phyloP scores from a whole-genome alignment of 2,329 filamentous ascomycete species.

The Catunica adiposa region DNA sequence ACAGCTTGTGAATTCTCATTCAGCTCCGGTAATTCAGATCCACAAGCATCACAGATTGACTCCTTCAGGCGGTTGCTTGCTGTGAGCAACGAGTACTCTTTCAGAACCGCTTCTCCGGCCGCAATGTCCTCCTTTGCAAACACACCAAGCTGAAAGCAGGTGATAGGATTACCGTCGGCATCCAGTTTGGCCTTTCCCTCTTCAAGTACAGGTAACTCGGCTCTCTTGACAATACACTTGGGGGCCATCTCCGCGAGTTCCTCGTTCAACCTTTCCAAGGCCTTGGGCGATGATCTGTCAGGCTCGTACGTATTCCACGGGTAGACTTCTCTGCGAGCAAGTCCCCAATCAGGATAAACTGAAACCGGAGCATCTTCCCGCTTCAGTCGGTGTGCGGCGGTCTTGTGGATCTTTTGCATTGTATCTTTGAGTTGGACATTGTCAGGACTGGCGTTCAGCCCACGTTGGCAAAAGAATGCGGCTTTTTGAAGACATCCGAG shows the following conservation, averaged over 20 bases:
- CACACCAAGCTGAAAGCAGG: constrained; percentile 66
- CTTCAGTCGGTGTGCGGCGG: constrained; percentile 33
- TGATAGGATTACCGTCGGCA: constrained; percentile 33
- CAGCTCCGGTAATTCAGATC: constrained; percentile 38
- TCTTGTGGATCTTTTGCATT: constrained; percentile 35
- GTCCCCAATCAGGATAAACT: constrained; percentile 50
- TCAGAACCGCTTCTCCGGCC: constrained; percentile 59
- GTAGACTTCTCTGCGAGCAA: constrained; percentile 54
- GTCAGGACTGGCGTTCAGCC: constrained; percentile 35
- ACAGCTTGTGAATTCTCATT: constrained; percentile 20
- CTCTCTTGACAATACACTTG: constrained; percentile 63
- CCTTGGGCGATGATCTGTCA: constrained; percentile 52
- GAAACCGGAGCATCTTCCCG: constrained; percentile 30
- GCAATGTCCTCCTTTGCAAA: constrained; percentile 72
- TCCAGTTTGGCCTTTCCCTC: constrained; percentile 33
- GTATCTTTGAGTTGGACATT: constrained; percentile 40
- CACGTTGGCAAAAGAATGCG: constrained; percentile 46
- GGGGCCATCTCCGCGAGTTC: constrained; percentile 54
- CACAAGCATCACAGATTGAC: constrained; percentile 77
- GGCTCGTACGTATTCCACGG: constrained; percentile 53
- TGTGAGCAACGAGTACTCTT: constrained; percentile 73
- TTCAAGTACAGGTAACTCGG: constrained; percentile 57
- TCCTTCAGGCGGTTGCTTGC: constrained; percentile 81
- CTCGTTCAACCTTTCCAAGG: constrained; percentile 54
- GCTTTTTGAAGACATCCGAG: constrained; percentile 55